Conservation (phyloP, 805 yeast species). For the Clavispora phyllophila region DNA sequence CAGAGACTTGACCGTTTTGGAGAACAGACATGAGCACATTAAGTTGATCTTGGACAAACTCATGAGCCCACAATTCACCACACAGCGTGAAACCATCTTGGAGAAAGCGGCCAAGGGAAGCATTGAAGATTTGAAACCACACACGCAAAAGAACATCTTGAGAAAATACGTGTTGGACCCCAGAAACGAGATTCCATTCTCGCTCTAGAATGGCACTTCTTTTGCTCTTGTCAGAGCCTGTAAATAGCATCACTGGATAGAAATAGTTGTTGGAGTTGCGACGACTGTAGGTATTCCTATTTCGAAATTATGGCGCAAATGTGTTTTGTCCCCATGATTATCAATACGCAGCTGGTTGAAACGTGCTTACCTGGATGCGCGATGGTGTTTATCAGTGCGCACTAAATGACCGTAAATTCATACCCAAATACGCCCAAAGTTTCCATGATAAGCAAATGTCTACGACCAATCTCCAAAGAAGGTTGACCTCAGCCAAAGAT, state of each 20-base stretch:
- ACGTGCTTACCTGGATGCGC: no score
- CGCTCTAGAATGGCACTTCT: constrained; percentile 2
- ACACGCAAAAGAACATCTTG: constrained; percentile 65
- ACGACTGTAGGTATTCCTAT: background rate
- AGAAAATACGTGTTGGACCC: constrained; percentile 54
- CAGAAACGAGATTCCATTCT: constrained; percentile 12
- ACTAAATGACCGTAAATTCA: no score
- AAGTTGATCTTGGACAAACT: constrained; percentile 33
- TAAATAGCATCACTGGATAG: constrained; percentile 3
- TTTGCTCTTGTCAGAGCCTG: constrained; percentile 1
- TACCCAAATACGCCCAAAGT: background rate
- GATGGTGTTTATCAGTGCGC: no score
- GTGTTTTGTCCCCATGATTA: no score
- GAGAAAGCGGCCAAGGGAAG: constrained; percentile 18
- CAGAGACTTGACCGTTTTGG: constrained; percentile 24
- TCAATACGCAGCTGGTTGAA: no score
- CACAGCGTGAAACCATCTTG: constrained; percentile 21
- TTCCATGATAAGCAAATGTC: background rate
- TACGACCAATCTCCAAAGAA: background rate
- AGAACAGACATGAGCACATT: constrained; percentile 30
- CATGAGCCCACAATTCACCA: constrained; percentile 24
- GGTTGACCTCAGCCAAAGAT: constrained; percentile 6
- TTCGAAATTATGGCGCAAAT: no score
- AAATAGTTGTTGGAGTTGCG: background rate
- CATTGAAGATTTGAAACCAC: constrained; percentile 39